Evolutionary conservation across 768 basidiomycete species (phyloP).

Genomic region (Boletus insuetus): DNA sequence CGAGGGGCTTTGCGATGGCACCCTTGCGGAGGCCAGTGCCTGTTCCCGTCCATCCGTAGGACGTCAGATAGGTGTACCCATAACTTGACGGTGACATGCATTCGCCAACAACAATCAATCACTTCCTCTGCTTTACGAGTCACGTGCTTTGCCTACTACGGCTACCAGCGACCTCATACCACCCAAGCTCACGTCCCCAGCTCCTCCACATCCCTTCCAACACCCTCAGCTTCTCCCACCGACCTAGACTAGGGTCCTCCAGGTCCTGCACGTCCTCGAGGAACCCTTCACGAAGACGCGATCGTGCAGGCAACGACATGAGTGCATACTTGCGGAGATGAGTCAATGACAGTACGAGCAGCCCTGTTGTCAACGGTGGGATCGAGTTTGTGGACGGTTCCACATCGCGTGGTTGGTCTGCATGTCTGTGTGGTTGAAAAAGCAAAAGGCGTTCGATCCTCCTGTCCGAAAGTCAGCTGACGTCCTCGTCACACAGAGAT

Average conservation of each 20-base stretch:
- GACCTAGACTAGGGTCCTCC: conserved; percentile 67
- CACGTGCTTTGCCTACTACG: conserved; percentile 7
- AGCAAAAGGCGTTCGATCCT: conserved; percentile 69
- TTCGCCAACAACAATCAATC: not conserved
- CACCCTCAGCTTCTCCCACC: conserved; percentile 72
- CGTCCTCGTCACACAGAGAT: not conserved
- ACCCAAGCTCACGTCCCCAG: conserved; percentile 73
- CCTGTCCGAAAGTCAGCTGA: conserved; percentile 31
- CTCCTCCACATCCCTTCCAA: conserved; percentile 87
- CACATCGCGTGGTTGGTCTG: not conserved
- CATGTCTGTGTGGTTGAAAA: conserved; percentile 37
- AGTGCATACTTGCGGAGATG: conserved; percentile 66
- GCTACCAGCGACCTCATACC: conserved; percentile 37
- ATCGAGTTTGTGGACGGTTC: conserved; percentile 17
- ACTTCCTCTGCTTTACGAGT: not conserved
- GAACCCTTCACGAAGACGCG: conserved; percentile 71
- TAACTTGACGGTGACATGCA: conserved; percentile 19
- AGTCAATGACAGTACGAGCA: conserved; percentile 68
- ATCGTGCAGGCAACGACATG: conserved; percentile 51
- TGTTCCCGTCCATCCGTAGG: conserved; percentile 87
- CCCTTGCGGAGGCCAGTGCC: conserved; percentile 84
- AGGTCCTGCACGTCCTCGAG: conserved; percentile 82
- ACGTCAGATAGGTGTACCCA: conserved; percentile 65
- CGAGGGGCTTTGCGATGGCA: conserved; percentile 72
- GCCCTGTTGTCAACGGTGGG: conserved; percentile 64